These are phyloP conservation scores for Yarrowia osloensis DNA, from an alignment of 805 yeast species.

Conservation along the genomic window DNA sequence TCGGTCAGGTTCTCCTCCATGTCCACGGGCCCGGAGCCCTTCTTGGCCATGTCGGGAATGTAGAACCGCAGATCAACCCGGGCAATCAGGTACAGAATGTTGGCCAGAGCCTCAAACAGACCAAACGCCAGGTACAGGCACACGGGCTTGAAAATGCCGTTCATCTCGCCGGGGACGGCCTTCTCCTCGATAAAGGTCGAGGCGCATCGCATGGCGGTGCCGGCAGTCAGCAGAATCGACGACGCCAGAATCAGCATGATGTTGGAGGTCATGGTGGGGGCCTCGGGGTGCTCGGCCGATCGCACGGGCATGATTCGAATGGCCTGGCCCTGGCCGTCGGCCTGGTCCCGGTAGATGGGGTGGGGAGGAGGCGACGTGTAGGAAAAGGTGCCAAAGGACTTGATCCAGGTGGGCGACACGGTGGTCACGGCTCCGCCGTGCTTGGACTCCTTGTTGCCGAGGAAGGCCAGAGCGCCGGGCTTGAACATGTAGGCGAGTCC, in stretches of 20 bases:
- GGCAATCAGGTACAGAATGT: conserved; percentile 57
- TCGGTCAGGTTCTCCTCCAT: conserved; percentile 18
- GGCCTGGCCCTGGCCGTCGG: conserved; percentile 45
- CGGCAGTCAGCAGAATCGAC: conserved; percentile 37
- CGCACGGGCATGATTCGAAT: conserved; percentile 59
- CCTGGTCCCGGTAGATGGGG: conserved; percentile 48
- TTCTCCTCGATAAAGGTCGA: conserved; percentile 37
- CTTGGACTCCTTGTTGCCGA: conserved; percentile 20
- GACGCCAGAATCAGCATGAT: conserved; percentile 41
- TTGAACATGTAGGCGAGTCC: conserved; percentile 55
- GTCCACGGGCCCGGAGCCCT: conserved; percentile 61
- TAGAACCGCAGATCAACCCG: conserved; percentile 78
- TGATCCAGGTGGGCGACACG: conserved; percentile 76
- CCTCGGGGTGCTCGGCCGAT: conserved; percentile 39
- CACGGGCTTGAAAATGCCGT: conserved; percentile 50
- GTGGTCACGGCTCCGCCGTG: conserved; percentile 40
- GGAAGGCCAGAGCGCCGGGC: conserved; percentile 53
- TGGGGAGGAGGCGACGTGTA: conserved; percentile 52
- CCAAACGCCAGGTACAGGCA: conserved; percentile 74
- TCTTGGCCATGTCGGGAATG: conserved; percentile 64
- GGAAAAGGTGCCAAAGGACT: conserved; percentile 59
- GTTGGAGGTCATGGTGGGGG: conserved; percentile 47
- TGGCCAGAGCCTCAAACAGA: conserved; percentile 59
- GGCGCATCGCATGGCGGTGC: conserved; percentile 42
- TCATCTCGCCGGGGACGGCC: conserved; percentile 34